Evolutionary conservation across 108 stramenopile genomes (phyloP), one percentile per base, ranked within the genome.

Genomic region (Epithemia pelagica): DNA sequence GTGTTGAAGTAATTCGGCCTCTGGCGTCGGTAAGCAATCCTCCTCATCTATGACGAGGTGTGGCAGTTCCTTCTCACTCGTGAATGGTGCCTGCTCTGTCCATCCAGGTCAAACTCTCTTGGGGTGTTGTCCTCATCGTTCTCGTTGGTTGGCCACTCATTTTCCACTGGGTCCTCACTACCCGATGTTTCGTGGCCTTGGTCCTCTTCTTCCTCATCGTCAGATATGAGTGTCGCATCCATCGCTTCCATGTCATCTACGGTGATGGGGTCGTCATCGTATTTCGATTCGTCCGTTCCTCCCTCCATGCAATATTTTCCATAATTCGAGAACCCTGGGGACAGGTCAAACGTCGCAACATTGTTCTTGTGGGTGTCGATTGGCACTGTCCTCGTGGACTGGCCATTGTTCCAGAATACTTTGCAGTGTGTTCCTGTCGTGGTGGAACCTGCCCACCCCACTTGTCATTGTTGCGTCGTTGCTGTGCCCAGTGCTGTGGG

Each of bases 401-500:
- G 18, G 10, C 54, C 25, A 10, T 73, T 19, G 30, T 73, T 28
- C 70, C 69, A 70, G 19, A 64, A 52, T 20, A 32, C 28, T 2
- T 20, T 64, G 3, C 54, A 32, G 15, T 64, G 28, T 8, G 30
- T n/a, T 5, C 8, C 24, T 1, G 67, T 68, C 26, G 26, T 32
- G 19, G 22, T 25, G 2, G 22, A 28, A 0, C 27, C 56, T 32
- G 54, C 67, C 15, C 24, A 30, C 21, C 20, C 2, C 26, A 58
- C 21, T 18, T 31, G 69, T 24, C 32, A 2, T 21, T 32, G 25
- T 64, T 28, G n/a, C 10, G 54, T 59, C n/a, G n/a, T n/a, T n/a
- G n/a, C 57, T 78, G 62, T 19, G 77, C 74, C 76, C 76, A 82
- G 69, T 82, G 75, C 58, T 78, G 74, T 1, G 72, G 78, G 26